Conservation (phyloP, 495 filamentous ascomycete genomes). For the Aspergillus homomorphus region DNA sequence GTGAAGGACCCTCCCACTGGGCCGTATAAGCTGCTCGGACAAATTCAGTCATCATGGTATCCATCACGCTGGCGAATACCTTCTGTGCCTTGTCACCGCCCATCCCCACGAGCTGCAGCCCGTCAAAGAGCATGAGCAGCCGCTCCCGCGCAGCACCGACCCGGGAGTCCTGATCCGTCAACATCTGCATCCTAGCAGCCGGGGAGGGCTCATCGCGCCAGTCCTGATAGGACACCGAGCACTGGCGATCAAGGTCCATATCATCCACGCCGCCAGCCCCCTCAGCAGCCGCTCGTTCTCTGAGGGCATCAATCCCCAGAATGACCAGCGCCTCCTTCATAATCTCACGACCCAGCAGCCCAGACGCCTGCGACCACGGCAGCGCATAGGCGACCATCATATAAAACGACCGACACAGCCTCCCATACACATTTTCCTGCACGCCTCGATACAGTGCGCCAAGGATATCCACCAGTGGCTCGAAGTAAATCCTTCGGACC, state of each 20-base stretch:
- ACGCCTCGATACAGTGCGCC: constrained; percentile 25
- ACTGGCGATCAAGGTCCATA: constrained; percentile 39
- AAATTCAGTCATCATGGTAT: constrained; percentile 63
- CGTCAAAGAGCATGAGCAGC: constrained; percentile 55
- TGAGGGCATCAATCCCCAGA: constrained; percentile 49
- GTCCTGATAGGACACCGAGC: constrained; percentile 38
- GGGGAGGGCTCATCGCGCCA: constrained; percentile 34
- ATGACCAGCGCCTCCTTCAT: constrained; percentile 51
- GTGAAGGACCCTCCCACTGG: constrained; percentile 56
- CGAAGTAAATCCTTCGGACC: constrained; percentile 45
- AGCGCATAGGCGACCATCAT: constrained; percentile 64
- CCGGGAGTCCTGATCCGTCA: constrained; percentile 34
- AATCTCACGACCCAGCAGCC: constrained; percentile 52
- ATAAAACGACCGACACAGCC: constrained; percentile 59
- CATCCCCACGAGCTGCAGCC: constrained; percentile 67
- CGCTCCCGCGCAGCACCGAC: constrained; percentile 48
- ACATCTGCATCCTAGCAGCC: constrained; percentile 31
- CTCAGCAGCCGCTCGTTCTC: constrained; percentile 18
- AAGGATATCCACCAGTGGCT: constrained; percentile 44
- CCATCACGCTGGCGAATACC: constrained; percentile 73
- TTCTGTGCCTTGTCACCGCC: constrained; percentile 72
- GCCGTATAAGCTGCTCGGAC: constrained; percentile 58
- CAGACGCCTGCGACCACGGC: constrained; percentile 47
- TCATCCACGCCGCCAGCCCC: constrained; percentile 24
- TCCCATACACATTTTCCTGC: constrained; percentile 39